A percentile compares a stretch with the other conserved stretches of the same genome.
These are phyloP conservation scores for Plasmopara halstedii DNA, from an alignment of 352 stramenopile genomes.

Conservation along the genomic window DNA sequence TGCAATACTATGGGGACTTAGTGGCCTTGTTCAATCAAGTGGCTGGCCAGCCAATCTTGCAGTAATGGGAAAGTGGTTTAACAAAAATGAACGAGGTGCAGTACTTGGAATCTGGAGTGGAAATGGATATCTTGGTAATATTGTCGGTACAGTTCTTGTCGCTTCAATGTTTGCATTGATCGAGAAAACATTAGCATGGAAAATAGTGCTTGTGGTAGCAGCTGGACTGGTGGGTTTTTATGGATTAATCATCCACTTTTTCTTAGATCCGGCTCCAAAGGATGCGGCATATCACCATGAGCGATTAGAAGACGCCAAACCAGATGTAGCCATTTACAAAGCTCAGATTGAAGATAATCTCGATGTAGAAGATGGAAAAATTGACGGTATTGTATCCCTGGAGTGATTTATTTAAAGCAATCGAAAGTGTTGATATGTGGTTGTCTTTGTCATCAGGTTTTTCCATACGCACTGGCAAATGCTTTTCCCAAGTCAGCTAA, in stretches of 20 bases:
- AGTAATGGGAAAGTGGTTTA: slow-evolving; percentile 92
- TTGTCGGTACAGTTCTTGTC: slow-evolving; percentile 87
- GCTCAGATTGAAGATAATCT: slow-evolving; percentile 19
- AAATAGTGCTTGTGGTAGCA: slow-evolving; percentile 85
- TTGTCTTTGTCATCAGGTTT: slow-evolving; percentile 49
- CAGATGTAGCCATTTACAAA: slow-evolving; percentile 17
- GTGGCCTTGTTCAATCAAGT: slow-evolving; percentile 76
- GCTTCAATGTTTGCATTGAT: slow-evolving; percentile 72
- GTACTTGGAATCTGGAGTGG: slow-evolving; percentile 95
- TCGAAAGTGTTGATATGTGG: not conserved
- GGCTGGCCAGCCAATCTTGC: slow-evolving; percentile 78
- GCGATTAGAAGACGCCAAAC: slow-evolving; percentile 38
- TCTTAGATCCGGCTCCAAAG: too few relatives aligned
- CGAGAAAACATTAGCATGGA: slow-evolving; percentile 78
- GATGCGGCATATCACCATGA: slow-evolving; percentile 53
- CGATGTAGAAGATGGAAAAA: slow-evolving; percentile 37
- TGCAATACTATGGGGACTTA: slow-evolving; percentile 58
- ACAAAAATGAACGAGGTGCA: slow-evolving; percentile 59
- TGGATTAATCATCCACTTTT: too few relatives aligned
- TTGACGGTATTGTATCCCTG: slow-evolving; percentile 73
- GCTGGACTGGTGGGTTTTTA: too few relatives aligned
- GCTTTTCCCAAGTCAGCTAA: slow-evolving; percentile 97
- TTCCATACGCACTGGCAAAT: slow-evolving; percentile 93
- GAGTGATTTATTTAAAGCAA: slow-evolving; percentile 16
- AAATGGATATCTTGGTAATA: slow-evolving; percentile 95